Conservation (phyloP, 2,329 filamentous ascomycete species). For the Aspergillus vadensis region DNA sequence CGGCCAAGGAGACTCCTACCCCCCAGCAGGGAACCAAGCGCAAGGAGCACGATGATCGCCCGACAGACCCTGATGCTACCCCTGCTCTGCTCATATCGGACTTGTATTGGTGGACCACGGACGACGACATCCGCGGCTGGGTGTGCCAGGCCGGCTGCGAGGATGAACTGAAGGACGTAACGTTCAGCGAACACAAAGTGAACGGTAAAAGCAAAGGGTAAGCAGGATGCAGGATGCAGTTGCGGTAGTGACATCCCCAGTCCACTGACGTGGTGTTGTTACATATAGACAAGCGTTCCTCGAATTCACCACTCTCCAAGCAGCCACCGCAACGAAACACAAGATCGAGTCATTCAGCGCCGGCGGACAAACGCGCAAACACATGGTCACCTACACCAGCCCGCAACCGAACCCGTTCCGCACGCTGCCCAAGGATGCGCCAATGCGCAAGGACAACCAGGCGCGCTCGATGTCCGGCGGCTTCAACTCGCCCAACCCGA, state of each 20-base stretch:
- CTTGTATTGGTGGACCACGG: slow-evolving; percentile 93
- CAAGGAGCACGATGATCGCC: slow-evolving; percentile 60
- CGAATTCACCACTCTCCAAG: slow-evolving; percentile 80
- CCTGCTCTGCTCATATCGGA: slow-evolving; percentile 83
- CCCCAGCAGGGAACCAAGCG: slow-evolving; percentile 63
- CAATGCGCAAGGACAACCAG: slow-evolving; percentile 67
- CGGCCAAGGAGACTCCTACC: slow-evolving; percentile 26
- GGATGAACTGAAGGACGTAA: slow-evolving; percentile 84
- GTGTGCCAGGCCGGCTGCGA: slow-evolving; percentile 77
- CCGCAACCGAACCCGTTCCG: slow-evolving; percentile 83
- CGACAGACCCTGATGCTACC: slow-evolving; percentile 61
- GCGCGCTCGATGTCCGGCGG: slow-evolving; percentile 50
- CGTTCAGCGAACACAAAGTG: slow-evolving; percentile 97
- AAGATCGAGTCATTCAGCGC: slow-evolving; percentile 69
- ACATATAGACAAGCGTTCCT: slow-evolving; percentile 70
- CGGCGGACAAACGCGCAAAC: slow-evolving; percentile 63
- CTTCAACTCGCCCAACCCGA: slow-evolving; percentile 45
- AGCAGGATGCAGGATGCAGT: slow-evolving; percentile 26
- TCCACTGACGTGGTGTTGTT: background rate
- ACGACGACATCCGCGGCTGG: slow-evolving; percentile 92
- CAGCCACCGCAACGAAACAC: slow-evolving; percentile 81
- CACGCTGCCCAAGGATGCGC: slow-evolving; percentile 85
- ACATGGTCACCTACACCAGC: slow-evolving; percentile 72
- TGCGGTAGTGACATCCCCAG: too few species aligned
- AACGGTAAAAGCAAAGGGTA: slow-evolving; percentile 99